A percentile compares a stretch with the other conserved stretches of the same genome.
These are phyloP conservation scores for Aspergillus texensis DNA, from an alignment of 2,329 filamentous ascomycete species.

Conservation along the genomic window DNA sequence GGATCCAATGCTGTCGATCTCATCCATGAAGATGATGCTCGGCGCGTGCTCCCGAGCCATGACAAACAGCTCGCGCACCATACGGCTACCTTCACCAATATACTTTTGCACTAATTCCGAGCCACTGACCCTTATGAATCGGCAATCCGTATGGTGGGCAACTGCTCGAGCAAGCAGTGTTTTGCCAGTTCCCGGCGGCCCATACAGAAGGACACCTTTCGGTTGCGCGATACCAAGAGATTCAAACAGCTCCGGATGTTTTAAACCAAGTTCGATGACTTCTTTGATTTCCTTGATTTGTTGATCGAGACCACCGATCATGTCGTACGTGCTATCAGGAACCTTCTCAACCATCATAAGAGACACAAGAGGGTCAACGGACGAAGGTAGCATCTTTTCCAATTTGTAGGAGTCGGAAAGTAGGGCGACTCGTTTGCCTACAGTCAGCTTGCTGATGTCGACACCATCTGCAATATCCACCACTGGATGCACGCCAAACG, in stretches of 20 bases:
- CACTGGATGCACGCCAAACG: slow-evolving; percentile 56
- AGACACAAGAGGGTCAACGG: slow-evolving; percentile 95
- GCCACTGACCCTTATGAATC: slow-evolving; percentile 96
- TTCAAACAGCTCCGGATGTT: slow-evolving; percentile 98
- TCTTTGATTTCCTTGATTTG: slow-evolving; percentile 99
- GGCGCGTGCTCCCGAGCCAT: slow-evolving; percentile 98
- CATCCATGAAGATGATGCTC: slow-evolving; percentile 99
- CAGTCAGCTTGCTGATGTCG: slow-evolving; percentile 91
- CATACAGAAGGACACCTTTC: slow-evolving; percentile 95
- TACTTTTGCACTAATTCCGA: slow-evolving; percentile 99
- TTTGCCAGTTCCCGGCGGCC: slow-evolving; percentile 95
- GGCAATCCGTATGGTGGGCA: slow-evolving; percentile 97
- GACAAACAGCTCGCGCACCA: slow-evolving; percentile 98
- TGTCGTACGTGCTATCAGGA: slow-evolving; percentile 98
- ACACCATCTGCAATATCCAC: slow-evolving; percentile 95
- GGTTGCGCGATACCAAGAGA: slow-evolving; percentile 98
- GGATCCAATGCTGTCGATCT: slow-evolving; percentile 98
- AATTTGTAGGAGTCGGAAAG: slow-evolving; percentile 98
- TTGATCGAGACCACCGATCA: slow-evolving; percentile 98
- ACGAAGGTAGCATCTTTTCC: slow-evolving; percentile 97
- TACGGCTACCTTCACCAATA: slow-evolving; percentile 95
- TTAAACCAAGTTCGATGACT: slow-evolving; percentile 96
- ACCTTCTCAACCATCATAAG: slow-evolving; percentile 99
- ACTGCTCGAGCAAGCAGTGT: slow-evolving; percentile 93
- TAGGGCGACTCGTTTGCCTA: slow-evolving; percentile 95